phyloP scores from a whole-genome alignment of 768 basidiomycete species.

The Russula foetens region DNA sequence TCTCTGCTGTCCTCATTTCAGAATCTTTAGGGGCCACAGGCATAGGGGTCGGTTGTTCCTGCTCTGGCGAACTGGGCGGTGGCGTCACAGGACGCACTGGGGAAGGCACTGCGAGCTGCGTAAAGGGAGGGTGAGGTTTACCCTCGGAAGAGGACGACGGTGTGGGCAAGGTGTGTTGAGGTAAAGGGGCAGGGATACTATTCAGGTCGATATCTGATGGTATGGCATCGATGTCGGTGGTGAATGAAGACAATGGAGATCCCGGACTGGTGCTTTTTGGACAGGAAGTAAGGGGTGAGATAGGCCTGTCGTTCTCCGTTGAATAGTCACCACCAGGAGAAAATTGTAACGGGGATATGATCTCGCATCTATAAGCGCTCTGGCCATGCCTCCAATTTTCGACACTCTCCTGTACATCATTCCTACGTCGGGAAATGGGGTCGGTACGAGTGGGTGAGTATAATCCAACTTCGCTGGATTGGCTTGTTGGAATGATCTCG shows the following conservation, averaged over 20 bases:
- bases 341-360: not conserved
- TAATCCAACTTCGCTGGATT: conserved; percentile 11
- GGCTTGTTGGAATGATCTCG: conserved; percentile 12
- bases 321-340: conserved; percentile 4
- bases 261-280: not conserved
- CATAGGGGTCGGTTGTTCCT: conserved; percentile 23
- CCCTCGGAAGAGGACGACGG: conserved; percentile 6
- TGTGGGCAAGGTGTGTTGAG: not conserved
- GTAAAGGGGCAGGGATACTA: not conserved
- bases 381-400: conserved; percentile 13
- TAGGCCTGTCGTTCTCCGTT: conserved; percentile 4
- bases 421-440: not conserved
- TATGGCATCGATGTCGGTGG: conserved; percentile 1
- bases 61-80: conserved; percentile 19
- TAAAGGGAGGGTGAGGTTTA: not conserved
- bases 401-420: conserved; percentile 4
- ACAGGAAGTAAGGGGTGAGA: conserved; percentile 13
- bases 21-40: conserved; percentile 29
- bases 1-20: conserved; percentile 41
- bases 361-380: conserved; percentile 3
- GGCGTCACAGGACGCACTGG: conserved; percentile 24
- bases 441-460: conserved; percentile 8
- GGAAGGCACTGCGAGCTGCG: not conserved
- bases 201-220: not conserved
- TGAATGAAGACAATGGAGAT: conserved; percentile 6